These are phyloP conservation scores for Hapsidospora chrysogenum DNA, from an alignment of 495 filamentous ascomycete species.

Conservation along the genomic window DNA sequence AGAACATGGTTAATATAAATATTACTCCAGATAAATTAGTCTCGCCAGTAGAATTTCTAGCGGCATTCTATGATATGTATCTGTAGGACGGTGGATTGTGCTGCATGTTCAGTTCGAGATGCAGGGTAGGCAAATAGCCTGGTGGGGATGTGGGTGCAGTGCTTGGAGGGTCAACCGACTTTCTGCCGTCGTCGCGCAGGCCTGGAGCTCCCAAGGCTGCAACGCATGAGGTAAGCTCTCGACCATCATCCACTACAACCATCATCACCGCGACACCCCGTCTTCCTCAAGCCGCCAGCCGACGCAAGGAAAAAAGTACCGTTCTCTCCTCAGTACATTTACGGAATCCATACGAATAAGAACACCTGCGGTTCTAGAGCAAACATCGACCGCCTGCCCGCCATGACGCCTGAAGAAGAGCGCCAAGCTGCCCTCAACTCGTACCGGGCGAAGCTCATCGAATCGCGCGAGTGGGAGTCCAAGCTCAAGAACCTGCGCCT, in stretches of 20 bases:
- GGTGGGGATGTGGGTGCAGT: too few relatives aligned
- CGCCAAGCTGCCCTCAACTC: slow-evolving; percentile 68
- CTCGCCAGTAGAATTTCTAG: too few relatives aligned
- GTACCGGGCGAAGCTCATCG: slow-evolving; percentile 84
- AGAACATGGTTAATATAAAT: too few relatives aligned
- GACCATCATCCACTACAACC: not conserved
- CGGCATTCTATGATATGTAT: too few relatives aligned
- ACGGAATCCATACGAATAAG: not conserved
- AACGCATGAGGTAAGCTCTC: slow-evolving; percentile 3
- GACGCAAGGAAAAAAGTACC: not conserved
- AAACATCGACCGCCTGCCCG: too few relatives aligned
- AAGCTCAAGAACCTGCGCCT: slow-evolving; percentile 83
- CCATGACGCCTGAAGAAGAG: slow-evolving; percentile 39
- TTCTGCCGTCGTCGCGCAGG: not conserved
- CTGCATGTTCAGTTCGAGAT: too few relatives aligned
- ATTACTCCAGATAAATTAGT: too few relatives aligned
- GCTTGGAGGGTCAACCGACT: too few relatives aligned
- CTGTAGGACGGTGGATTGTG: too few relatives aligned
- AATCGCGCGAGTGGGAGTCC: slow-evolving; percentile 95
- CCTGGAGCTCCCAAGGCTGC: slow-evolving; percentile 2
- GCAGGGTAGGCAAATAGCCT: too few relatives aligned
- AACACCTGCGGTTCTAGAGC: too few relatives aligned
- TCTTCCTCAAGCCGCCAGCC: not conserved
- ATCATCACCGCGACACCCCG: not conserved
- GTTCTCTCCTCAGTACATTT: not conserved